A percentile compares a stretch with the other conserved stretches of the same genome.
Conservation (phyloP, 2,329 filamentous ascomycete species). For the Diaporthe aspalathi region DNA sequence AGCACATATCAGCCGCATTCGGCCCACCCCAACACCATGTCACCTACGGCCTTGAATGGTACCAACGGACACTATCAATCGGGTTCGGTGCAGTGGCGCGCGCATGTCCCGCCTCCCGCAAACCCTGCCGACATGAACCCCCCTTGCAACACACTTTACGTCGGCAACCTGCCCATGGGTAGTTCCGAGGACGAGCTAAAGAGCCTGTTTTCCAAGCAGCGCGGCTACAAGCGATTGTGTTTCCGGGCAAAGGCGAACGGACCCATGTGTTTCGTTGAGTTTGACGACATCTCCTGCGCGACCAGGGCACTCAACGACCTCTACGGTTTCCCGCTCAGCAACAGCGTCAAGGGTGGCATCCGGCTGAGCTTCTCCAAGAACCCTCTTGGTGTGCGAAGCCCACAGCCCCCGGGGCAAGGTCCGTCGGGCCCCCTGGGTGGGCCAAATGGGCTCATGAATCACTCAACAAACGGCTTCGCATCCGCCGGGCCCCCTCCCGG, state of each 20-base stretch:
- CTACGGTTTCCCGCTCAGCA: slow-evolving; percentile 87
- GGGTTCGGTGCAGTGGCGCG: slow-evolving; percentile 1
- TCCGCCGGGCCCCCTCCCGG: slow-evolving; percentile 85
- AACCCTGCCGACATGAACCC: slow-evolving; percentile 97
- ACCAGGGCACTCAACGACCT: slow-evolving; percentile 91
- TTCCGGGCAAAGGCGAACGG: slow-evolving; percentile 96
- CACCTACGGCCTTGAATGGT: slow-evolving; percentile 64
- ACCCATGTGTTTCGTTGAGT: slow-evolving; percentile 99
- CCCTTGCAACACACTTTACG: slow-evolving; percentile 97
- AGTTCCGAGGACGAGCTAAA: slow-evolving; percentile 97
- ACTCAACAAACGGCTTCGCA: slow-evolving; percentile 69
- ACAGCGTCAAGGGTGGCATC: slow-evolving; percentile 94
- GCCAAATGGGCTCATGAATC: slow-evolving; percentile 68
- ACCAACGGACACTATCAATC: slow-evolving; percentile 37
- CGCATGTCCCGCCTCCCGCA: slow-evolving; percentile 70
- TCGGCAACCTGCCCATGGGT: slow-evolving; percentile 94
- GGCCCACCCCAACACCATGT: slow-evolving; percentile 61
- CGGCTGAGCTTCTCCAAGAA: slow-evolving; percentile 98
- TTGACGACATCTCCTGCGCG: slow-evolving; percentile 91
- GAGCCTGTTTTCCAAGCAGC: slow-evolving; percentile 89
- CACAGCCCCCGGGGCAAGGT: slow-evolving; percentile 66
- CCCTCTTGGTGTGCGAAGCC: slow-evolving; percentile 88
- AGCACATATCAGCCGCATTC: slow-evolving; percentile 51
- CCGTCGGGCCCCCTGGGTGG: slow-evolving; percentile 59
- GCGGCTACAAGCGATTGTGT: slow-evolving; percentile 94